Conservation (phyloP, 306 rosid genomes). For the Vicia villosa region DNA sequence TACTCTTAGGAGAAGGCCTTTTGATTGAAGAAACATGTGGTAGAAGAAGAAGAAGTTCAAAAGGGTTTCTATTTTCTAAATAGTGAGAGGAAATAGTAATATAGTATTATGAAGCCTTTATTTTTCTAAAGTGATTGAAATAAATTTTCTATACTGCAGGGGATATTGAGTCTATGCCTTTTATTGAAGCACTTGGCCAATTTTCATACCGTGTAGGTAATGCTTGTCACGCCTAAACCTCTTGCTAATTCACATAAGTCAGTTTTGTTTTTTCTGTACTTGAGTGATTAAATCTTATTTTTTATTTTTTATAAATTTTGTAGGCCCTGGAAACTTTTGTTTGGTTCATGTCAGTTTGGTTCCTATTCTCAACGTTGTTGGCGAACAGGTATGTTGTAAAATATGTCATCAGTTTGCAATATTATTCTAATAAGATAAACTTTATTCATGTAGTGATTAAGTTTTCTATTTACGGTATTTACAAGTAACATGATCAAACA, state of each 20-base stretch:
- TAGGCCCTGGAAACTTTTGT: conserved; percentile 82
- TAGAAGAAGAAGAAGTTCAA: no score
- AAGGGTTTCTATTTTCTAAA: conserved; percentile 15
- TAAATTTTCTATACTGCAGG: conserved; percentile 51
- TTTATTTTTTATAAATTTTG: neutral
- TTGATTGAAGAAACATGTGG: no score
- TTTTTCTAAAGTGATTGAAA: conserved; percentile 14
- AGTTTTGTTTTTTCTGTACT: conserved; percentile 17
- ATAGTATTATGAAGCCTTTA: neutral
- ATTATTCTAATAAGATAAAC: conserved; percentile 11
- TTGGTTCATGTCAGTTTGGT: conserved; percentile 87
- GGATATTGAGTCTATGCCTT: conserved; percentile 86
- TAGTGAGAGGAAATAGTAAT: neutral
- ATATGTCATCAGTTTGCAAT: conserved; percentile 16
- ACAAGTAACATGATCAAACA: conserved; percentile 10
- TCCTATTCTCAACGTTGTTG: conserved; percentile 80
- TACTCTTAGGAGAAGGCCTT: neutral
- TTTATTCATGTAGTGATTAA: neutral
- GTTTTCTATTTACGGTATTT: no score
- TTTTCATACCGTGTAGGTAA: conserved; percentile 86
- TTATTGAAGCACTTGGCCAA: conserved; percentile 87
- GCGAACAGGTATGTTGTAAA: conserved; percentile 71
- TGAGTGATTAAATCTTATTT: conserved; percentile 27
- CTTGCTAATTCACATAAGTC: neutral
- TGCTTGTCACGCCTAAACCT: conserved; percentile 24